Base-by-base conservation (phyloP, 2,329 filamentous ascomycete genomes). In the Pestalotiopsis sp. region DNA sequence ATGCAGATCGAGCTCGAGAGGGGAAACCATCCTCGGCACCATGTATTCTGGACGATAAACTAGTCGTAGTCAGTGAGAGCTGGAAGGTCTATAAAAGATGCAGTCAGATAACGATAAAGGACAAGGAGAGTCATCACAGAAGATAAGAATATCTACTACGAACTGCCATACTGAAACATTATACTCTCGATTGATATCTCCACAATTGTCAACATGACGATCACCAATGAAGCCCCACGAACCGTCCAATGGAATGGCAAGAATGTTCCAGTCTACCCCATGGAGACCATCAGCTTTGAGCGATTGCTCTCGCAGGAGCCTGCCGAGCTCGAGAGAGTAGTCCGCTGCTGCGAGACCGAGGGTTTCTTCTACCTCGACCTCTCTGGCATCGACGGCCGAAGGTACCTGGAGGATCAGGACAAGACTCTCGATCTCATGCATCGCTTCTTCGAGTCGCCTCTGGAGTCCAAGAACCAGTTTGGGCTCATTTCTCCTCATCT, bases 281-380 rank as follows among this genome's bases (percentile, higher is more conserved):
- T 86, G 83, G 79, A 85, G 75, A 87, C 84, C 36, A 81, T 88
- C 73, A 79, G 86, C 79, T 88, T 85, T 73, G 81, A 80, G 20
- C 80, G 79, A 61, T 77, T 88, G 66, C 83, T 88, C 45, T 88
- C 85, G 0, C 84, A 87, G 71, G 85, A 88, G 69, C 85, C 86
- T 7, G 78, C 76, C 23, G 86, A 88, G 77, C 76, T 88, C 9
- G 84, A 87, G 69, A 86, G 83, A 72, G 78, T 87, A 7, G 75
- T 87, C 67, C 78, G 81, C 45, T 81, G 80, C 71, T 88, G 86
- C 75, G 78, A 84, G 69, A 79, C 82, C 23, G 82, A 85, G 41
- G 86, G 86, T 1, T 88, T 84, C 80, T 88, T 88, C 77, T 87
- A 88, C 74, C 81, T 88, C 55, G 84, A 88, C 74, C 81, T 88